phyloP scores from a whole-genome alignment of 164 flowering plant genomes.

The Aristolochia contorta region DNA sequence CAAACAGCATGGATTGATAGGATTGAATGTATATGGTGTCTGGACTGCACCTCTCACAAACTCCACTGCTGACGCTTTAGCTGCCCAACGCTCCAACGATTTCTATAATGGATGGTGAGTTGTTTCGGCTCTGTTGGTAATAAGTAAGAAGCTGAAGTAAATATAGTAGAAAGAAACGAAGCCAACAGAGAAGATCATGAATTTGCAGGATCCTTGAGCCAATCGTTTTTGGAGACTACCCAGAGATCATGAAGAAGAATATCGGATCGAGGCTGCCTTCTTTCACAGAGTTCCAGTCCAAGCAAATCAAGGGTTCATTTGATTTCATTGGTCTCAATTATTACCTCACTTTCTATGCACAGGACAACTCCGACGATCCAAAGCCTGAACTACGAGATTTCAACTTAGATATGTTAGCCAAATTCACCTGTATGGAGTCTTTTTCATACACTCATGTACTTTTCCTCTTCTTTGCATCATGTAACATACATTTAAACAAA shows the following conservation, averaged over 20 bases:
- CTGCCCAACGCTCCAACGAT: conserved; percentile 38
- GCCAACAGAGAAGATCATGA: too few species aligned
- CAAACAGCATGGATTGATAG: conserved; percentile 40
- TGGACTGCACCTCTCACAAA: conserved; percentile 28
- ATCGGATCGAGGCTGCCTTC: conserved; percentile 44
- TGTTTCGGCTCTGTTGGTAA: too few species aligned
- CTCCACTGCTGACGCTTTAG: conserved; percentile 26
- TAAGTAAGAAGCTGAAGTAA: too few species aligned
- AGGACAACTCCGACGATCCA: conserved; percentile 8
- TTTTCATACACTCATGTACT: not conserved
- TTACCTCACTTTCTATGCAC: conserved; percentile 12
- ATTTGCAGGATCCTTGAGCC: conserved; percentile 38
- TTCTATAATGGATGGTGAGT: conserved; percentile 41
- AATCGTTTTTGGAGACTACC: conserved; percentile 57
- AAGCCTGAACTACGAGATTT: conserved; percentile 5
- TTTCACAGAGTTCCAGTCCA: conserved; percentile 25
- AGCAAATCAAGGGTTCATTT: conserved; percentile 21
- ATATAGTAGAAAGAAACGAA: too few species aligned
- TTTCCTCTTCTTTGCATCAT: too few species aligned
- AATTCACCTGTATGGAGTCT: conserved; percentile 7
- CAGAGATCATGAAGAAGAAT: conserved; percentile 35
- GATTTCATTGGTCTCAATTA: conserved; percentile 28
- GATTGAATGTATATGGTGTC: conserved; percentile 21
- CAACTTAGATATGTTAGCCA: conserved; percentile 12
- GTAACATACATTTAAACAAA: too few species aligned